phyloP scores from a whole-genome alignment of 345 rosid species.

The Dimocarpus longan region DNA sequence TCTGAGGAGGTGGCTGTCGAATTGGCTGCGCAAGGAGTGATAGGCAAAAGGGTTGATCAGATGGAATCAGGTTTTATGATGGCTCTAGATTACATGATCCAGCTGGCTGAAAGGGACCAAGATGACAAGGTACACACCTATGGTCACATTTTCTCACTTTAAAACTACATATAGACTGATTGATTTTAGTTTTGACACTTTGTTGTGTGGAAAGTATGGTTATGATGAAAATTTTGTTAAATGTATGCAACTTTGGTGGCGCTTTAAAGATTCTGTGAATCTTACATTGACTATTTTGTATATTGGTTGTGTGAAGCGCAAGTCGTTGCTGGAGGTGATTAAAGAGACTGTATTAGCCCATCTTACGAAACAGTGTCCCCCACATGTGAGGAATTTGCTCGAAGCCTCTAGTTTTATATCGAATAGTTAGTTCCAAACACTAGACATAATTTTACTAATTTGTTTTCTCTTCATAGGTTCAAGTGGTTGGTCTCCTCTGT shows the following conservation, averaged over 20 bases:
- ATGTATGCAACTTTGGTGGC: background rate
- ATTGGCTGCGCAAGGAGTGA: conserved; percentile 90
- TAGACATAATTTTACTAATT: background rate
- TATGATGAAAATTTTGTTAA: background rate
- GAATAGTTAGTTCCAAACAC: conserved; percentile 10
- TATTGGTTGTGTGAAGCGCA: conserved; percentile 56
- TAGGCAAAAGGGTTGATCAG: conserved; percentile 91
- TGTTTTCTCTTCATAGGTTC: conserved; percentile 54
- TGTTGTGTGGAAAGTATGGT: background rate
- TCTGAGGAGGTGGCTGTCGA: conserved; percentile 90
- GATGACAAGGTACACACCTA: conserved; percentile 66
- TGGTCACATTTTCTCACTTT: background rate
- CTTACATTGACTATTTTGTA: conserved; percentile 26
- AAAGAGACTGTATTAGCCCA: conserved; percentile 91
- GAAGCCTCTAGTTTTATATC: background rate
- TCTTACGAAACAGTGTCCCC: conserved; percentile 83
- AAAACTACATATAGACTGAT: background rate
- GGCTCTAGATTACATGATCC: conserved; percentile 97
- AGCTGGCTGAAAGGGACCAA: conserved; percentile 73
- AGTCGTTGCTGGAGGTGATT: conserved; percentile 71
- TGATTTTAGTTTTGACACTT: background rate
- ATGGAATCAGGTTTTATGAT: conserved; percentile 97
- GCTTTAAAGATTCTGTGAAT: background rate
- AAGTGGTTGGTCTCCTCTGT: conserved; percentile 92
- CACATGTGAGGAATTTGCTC: conserved; percentile 60